Evolutionary conservation across 768 basidiomycete species (phyloP).

Genomic region (Solioccasus polychromus): DNA sequence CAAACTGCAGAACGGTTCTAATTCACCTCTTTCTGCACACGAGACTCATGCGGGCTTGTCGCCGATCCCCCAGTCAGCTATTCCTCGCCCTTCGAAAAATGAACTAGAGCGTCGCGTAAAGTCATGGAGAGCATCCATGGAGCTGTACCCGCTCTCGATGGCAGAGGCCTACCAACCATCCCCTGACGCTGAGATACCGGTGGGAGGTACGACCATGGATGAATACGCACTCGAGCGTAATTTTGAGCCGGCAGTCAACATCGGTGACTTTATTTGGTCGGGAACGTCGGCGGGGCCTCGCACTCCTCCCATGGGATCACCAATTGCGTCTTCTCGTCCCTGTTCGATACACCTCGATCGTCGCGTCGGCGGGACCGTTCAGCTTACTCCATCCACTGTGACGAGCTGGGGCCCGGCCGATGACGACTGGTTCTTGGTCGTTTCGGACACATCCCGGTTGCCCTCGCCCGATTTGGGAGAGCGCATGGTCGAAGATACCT

Average conservation of each 20-base stretch:
- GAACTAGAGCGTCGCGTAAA: conserved; percentile 57
- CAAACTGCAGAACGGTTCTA: conserved; percentile 15
- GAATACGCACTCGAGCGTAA: conserved; percentile 19
- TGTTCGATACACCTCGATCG: conserved; percentile 56
- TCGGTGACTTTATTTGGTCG: conserved; percentile 68
- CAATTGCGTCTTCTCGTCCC: conserved; percentile 37
- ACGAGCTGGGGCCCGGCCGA: conserved; percentile 57
- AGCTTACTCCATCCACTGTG: conserved; percentile 35
- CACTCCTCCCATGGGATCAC: conserved; percentile 39
- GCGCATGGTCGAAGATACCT: conserved; percentile 37
- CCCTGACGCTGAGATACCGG: conserved; percentile 10
- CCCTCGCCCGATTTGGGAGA: conserved; percentile 59
- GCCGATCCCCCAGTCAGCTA: conserved; percentile 62
- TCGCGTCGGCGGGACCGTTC: conserved; percentile 52
- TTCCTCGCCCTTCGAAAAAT: conserved; percentile 49
- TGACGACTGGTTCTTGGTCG: conserved; percentile 34
- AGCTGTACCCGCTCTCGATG: conserved; percentile 46
- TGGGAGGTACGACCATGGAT: conserved; percentile 19
- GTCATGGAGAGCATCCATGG: conserved; percentile 63
- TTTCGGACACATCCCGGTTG: conserved; percentile 35
- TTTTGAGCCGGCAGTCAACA: conserved; percentile 24
- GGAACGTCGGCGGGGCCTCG: conserved; percentile 61
- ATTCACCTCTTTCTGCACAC: conserved; percentile 17
- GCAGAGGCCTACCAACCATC: conserved; percentile 30
- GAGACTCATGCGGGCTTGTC: conserved; percentile 45